phyloP scores from a whole-genome alignment of 495 filamentous ascomycete species.

The Hyaloscypha finlandica region DNA sequence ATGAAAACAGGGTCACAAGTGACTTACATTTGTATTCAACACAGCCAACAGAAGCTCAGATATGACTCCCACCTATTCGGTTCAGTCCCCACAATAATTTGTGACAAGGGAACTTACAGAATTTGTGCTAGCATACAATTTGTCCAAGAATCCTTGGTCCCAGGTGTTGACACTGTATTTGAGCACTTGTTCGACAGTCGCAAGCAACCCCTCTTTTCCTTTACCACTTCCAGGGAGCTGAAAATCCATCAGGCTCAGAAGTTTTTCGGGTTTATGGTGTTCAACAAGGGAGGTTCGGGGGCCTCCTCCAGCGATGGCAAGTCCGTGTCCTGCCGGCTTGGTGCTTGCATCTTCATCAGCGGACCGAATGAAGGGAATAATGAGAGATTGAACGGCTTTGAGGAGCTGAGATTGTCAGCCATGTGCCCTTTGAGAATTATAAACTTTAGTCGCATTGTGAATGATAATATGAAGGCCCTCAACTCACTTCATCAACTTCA shows the following conservation, averaged over 20 bases:
- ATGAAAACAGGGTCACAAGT: slow-evolving; percentile 74
- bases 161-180: slow-evolving; percentile 92
- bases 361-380: slow-evolving; percentile 75
- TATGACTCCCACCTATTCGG: slow-evolving; percentile 66
- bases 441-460: slow-evolving; percentile 1
- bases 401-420: slow-evolving; percentile 58
- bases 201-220: slow-evolving; percentile 71
- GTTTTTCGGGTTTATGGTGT: slow-evolving; percentile 67
- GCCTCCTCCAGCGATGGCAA: slow-evolving; percentile 44
- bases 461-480: background rate
- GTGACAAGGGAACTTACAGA: slow-evolving; percentile 49
- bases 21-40: slow-evolving; percentile 80
- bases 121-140: slow-evolving; percentile 85
- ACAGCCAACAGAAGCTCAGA: slow-evolving; percentile 80
- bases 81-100: background rate
- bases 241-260: slow-evolving; percentile 64
- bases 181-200: slow-evolving; percentile 65
- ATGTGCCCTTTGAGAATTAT: background rate
- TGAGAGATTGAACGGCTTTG: slow-evolving; percentile 67
- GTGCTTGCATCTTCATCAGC: slow-evolving; percentile 65
- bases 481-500: slow-evolving; percentile 57
- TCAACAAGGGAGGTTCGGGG: slow-evolving; percentile 67
- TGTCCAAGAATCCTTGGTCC: slow-evolving; percentile 94
- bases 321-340: slow-evolving; percentile 54
- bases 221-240: slow-evolving; percentile 63